phyloP scores from a whole-genome alignment of 345 rosid species.

The Citrus maxima region DNA sequence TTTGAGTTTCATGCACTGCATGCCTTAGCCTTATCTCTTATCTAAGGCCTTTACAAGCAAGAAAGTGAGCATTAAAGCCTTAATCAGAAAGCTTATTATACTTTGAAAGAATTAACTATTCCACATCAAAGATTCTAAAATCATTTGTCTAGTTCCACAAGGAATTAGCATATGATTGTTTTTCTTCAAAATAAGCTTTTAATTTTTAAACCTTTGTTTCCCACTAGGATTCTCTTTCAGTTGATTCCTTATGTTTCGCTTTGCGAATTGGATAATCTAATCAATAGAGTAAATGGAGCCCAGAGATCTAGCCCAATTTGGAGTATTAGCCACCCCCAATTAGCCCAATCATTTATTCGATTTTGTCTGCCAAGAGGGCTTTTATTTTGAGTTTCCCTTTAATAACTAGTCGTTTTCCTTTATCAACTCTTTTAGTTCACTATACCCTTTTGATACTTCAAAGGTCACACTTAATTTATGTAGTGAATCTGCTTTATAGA shows the following conservation, averaged over 20 bases:
- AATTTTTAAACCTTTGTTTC: neutral
- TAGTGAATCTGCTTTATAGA: neutral
- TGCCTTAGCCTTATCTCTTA: conserved; percentile 17
- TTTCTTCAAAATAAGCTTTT: neutral
- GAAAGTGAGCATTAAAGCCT: conserved; percentile 5
- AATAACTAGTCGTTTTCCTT: too few species aligned
- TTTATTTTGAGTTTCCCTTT: too few species aligned
- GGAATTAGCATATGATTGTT: neutral
- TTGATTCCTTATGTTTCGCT: neutral
- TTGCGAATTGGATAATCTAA: conserved; percentile 1
- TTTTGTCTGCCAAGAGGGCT: too few species aligned
- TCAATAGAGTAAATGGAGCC: conserved; percentile 30
- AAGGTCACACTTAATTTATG: neutral
- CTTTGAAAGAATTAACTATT: neutral
- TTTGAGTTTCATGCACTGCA: neutral
- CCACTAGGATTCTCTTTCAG: neutral
- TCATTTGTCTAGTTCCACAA: neutral
- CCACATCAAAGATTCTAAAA: neutral
- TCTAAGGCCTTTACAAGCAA: conserved; percentile 16
- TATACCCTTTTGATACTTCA: neutral
- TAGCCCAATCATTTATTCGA: conserved; percentile 4
- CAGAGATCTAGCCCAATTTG: conserved; percentile 23
- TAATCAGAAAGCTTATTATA: neutral
- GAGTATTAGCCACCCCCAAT: neutral
- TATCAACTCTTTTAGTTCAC: neutral